These are phyloP conservation scores for Ascosphaera aggregata DNA, from an alignment of 2,329 filamentous ascomycete genomes.

Conservation along the genomic window DNA sequence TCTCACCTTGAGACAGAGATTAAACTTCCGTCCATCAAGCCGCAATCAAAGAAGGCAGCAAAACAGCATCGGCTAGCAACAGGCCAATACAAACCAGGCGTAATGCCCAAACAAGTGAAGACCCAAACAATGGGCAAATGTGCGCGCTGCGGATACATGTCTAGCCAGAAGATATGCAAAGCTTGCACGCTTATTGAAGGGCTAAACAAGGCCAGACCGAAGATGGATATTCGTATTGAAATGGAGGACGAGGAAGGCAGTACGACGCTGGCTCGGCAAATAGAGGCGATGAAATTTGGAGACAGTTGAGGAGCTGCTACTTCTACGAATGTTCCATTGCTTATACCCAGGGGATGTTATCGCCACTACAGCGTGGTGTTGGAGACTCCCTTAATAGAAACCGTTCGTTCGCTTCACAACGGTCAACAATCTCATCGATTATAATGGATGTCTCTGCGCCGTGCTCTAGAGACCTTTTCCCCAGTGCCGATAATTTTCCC, in stretches of 20 bases:
- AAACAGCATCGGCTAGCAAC: conserved; percentile 7
- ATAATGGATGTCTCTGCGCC: too few relatives aligned
- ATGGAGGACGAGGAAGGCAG: conserved; percentile 28
- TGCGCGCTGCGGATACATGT: conserved; percentile 78
- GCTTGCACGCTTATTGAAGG: conserved; percentile 78
- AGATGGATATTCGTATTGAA: conserved; percentile 20
- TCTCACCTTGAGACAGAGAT: conserved; percentile 44
- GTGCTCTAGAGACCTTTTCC: too few relatives aligned
- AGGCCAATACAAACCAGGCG: conserved; percentile 9
- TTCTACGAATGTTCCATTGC: too few relatives aligned
- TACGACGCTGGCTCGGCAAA: conserved; percentile 26
- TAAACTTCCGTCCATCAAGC: conserved; percentile 12
- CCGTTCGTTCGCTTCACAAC: too few relatives aligned
- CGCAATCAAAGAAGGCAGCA: conserved; percentile 6
- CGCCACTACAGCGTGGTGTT: too few relatives aligned
- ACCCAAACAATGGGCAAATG: conserved; percentile 45
- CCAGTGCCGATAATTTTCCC: too few relatives aligned
- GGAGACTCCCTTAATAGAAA: too few relatives aligned
- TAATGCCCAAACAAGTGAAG: conserved; percentile 35
- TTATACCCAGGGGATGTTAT: too few relatives aligned
- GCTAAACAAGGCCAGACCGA: conserved; percentile 49
- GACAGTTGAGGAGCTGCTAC: conserved; percentile 11
- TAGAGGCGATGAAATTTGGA: conserved; percentile 23
- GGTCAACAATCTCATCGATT: too few relatives aligned
- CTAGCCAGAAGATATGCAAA: conserved; percentile 82